phyloP scores from a whole-genome alignment of 176 grass and related monocot genomes.

The Calamus simplicifolius region DNA sequence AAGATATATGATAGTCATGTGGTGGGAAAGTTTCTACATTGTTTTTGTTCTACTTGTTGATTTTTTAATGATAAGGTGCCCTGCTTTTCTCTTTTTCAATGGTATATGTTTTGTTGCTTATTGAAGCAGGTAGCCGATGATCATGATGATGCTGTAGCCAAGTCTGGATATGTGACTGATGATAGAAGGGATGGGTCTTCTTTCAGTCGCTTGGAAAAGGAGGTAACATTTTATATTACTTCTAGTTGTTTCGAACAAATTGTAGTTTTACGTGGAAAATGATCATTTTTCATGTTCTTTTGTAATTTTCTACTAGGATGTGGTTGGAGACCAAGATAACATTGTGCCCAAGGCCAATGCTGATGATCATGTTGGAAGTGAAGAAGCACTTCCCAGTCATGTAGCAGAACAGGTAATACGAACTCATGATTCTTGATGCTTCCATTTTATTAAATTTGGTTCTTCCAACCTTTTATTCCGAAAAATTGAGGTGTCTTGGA shows the following conservation, averaged over 20 bases:
- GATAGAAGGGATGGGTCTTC: slow-evolving; percentile 22
- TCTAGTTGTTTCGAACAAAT: too few species aligned
- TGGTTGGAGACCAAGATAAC: slow-evolving; percentile 20
- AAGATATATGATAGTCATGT: too few species aligned
- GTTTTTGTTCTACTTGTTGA: too few species aligned
- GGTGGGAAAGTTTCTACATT: too few species aligned
- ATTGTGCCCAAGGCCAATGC: neutral
- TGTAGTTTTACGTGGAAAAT: too few species aligned
- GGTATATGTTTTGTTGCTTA: too few species aligned
- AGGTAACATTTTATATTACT: neutral
- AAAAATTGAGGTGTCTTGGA: too few species aligned
- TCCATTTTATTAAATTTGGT: too few species aligned
- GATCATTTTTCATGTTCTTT: neutral
- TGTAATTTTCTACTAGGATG: slow-evolving; percentile 30
- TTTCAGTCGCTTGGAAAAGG: slow-evolving; percentile 31
- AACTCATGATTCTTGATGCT: neutral
- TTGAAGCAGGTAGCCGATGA: slow-evolving; percentile 34
- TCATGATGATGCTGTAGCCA: slow-evolving; percentile 27
- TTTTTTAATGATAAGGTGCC: too few species aligned
- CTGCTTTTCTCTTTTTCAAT: too few species aligned
- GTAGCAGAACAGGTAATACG: slow-evolving; percentile 31
- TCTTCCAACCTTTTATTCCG: too few species aligned
- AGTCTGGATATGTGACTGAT: slow-evolving; percentile 25
- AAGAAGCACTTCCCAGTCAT: slow-evolving; percentile 20
- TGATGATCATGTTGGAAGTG: slow-evolving; percentile 13